These are phyloP conservation scores for Earliella scabrosa DNA, from an alignment of 1,284 basidiomycete species.

Conservation along the genomic window DNA sequence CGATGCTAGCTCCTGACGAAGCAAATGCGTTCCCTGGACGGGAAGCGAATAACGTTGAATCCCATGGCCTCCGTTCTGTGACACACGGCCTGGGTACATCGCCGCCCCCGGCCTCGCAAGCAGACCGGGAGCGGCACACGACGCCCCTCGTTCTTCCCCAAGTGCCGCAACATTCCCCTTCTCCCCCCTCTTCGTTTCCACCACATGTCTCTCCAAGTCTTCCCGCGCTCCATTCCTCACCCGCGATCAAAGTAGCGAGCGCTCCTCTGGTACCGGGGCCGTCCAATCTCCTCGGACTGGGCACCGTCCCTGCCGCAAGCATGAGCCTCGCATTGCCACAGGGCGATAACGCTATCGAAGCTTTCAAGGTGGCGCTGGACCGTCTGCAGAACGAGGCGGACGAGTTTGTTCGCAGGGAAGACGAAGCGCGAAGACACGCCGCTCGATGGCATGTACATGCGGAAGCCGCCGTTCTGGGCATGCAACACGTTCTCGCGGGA, in stretches of 20 bases:
- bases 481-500: not conserved
- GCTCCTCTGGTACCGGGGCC: not conserved
- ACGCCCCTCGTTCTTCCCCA: not conserved
- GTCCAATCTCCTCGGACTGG: not conserved
- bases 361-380: slow-evolving; percentile 4
- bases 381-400: slow-evolving; percentile 5
- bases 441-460: slow-evolving; percentile 14
- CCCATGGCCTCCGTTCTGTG: no score
- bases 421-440: slow-evolving; percentile 7
- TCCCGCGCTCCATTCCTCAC: not conserved
- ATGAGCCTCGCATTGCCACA: not conserved
- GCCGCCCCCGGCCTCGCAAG: no score
- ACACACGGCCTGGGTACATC: no score
- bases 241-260: not conserved
- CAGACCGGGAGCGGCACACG: no score
- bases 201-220: not conserved
- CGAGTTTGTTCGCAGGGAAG: slow-evolving; percentile 2
- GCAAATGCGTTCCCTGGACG: no score
- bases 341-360: slow-evolving; percentile 4
- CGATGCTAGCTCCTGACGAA: no score
- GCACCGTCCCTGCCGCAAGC: not conserved
- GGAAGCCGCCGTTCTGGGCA: slow-evolving; percentile 1
- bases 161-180: not conserved
- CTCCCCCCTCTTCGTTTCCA: not conserved
- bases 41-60: no score